These are phyloP conservation scores for Pulicaria dysenterica DNA, from an alignment of 129 eudicot genomes.

Conservation along the genomic window DNA sequence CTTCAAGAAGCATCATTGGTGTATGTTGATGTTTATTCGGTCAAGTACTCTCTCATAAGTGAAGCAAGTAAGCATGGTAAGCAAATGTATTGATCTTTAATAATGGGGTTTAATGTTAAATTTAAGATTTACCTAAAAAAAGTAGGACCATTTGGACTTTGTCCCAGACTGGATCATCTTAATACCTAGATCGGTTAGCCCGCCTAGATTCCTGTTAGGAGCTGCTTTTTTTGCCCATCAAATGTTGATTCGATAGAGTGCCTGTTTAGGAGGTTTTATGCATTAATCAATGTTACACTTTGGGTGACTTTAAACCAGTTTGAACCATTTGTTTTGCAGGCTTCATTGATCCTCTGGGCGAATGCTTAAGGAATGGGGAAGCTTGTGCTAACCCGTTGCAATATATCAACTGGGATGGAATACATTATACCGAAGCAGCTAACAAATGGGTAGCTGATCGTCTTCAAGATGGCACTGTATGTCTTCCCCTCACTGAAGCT, in stretches of 20 bases:
- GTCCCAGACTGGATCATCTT: not conserved
- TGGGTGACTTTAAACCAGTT: too few relatives aligned
- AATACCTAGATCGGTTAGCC: too few relatives aligned
- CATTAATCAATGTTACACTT: too few relatives aligned
- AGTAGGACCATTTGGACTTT: not conserved
- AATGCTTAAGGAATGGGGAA: constrained; percentile 22
- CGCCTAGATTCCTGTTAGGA: too few relatives aligned
- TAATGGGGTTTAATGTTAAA: not conserved
- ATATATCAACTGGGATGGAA: constrained; percentile 58
- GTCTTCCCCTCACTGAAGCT: constrained; percentile 37
- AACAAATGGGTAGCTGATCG: constrained; percentile 47
- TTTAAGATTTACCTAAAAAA: not conserved
- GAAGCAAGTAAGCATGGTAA: constrained; percentile 51
- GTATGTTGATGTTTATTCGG: constrained; percentile 56
- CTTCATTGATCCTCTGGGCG: constrained; percentile 35
- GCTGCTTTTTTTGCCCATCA: not conserved
- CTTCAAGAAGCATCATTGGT: constrained; percentile 41
- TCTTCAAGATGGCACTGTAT: constrained; percentile 43
- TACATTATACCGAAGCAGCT: constrained; percentile 65
- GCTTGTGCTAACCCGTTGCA: constrained; percentile 37
- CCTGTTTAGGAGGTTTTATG: too few relatives aligned
- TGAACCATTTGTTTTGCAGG: too few relatives aligned
- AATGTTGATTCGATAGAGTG: not conserved
- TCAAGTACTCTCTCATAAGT: constrained; percentile 53
- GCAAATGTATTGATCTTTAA: constrained; percentile 1